A percentile compares a stretch with the other conserved stretches of the same genome.
Conservation (phyloP, 768 basidiomycete genomes). For the Russula vinacea region DNA sequence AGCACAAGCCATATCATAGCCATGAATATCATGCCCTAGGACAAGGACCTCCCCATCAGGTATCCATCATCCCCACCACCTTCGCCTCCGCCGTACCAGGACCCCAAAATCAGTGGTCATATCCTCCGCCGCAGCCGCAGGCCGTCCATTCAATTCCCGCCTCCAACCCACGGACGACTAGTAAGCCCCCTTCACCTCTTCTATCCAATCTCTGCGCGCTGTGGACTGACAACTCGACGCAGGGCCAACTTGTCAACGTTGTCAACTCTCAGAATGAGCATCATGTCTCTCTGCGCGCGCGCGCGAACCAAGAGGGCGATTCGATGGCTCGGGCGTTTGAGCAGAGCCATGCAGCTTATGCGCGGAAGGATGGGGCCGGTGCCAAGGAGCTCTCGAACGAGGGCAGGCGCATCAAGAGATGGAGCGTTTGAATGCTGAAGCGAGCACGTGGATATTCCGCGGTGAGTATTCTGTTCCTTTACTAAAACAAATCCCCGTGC, state of each 20-base stretch:
- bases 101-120: constrained; percentile 12
- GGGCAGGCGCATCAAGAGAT: constrained; percentile 79
- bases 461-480: constrained; percentile 43
- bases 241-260: constrained; percentile 56
- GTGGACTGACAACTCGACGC: neutral
- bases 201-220: neutral
- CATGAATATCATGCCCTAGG: constrained; percentile 28
- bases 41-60: neutral
- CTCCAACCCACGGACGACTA: constrained; percentile 21
- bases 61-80: neutral
- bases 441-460: constrained; percentile 83
- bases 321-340: constrained; percentile 69
- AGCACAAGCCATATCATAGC: constrained; percentile 29
- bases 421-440: constrained; percentile 75
- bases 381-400: constrained; percentile 81
- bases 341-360: constrained; percentile 73
- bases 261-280: constrained; percentile 68
- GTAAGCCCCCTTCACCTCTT: constrained; percentile 14
- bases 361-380: constrained; percentile 62
- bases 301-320: constrained; percentile 78
- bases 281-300: constrained; percentile 66
- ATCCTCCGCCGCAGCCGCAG: neutral
- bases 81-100: neutral
- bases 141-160: constrained; percentile 4
- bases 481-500: neutral